phyloP scores from a whole-genome alignment of 768 basidiomycete species.

The Jaapia argillacea region DNA sequence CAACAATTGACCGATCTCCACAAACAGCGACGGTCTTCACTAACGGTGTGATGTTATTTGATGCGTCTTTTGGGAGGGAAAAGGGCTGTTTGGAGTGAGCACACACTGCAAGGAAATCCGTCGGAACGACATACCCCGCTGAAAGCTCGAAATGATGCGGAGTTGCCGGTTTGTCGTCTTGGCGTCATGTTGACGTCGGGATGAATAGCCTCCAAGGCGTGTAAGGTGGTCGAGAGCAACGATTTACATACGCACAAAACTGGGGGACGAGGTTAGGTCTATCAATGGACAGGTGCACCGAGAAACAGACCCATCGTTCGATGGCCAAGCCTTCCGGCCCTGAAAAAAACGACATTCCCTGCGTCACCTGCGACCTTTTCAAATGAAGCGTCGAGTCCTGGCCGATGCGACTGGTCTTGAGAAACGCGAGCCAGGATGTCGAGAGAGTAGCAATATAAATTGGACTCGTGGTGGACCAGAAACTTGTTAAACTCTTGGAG shows the following conservation, averaged over 20 bases:
- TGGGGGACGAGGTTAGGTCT: constrained; percentile 16
- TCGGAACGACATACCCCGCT: constrained; percentile 43
- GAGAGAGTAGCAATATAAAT: constrained; percentile 57
- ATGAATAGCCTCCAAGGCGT: constrained; percentile 48
- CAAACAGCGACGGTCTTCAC: constrained; percentile 57
- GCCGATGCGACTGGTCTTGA: constrained; percentile 33
- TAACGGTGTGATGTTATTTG: constrained; percentile 48
- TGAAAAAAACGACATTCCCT: constrained; percentile 51
- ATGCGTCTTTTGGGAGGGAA: constrained; percentile 64
- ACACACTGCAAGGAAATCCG: constrained; percentile 2
- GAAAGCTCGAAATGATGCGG: constrained; percentile 45
- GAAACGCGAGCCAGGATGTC: constrained; percentile 58
- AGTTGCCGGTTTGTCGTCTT: constrained; percentile 19
- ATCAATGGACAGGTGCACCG: background rate
- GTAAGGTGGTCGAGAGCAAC: constrained; percentile 48
- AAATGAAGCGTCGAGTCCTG: constrained; percentile 41
- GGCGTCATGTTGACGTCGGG: constrained; percentile 25
- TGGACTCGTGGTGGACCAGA: constrained; percentile 49
- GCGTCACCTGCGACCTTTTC: constrained; percentile 53
- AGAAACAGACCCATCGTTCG: constrained; percentile 43
- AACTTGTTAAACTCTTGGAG: constrained; percentile 57
- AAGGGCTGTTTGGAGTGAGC: constrained; percentile 33
- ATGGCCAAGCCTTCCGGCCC: constrained; percentile 39
- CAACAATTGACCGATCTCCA: constrained; percentile 52
- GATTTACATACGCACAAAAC: constrained; percentile 64